Evolutionary conservation across 2,329 filamentous ascomycete genomes (phyloP).

Genomic region (Colletotrichum plurivorum): DNA sequence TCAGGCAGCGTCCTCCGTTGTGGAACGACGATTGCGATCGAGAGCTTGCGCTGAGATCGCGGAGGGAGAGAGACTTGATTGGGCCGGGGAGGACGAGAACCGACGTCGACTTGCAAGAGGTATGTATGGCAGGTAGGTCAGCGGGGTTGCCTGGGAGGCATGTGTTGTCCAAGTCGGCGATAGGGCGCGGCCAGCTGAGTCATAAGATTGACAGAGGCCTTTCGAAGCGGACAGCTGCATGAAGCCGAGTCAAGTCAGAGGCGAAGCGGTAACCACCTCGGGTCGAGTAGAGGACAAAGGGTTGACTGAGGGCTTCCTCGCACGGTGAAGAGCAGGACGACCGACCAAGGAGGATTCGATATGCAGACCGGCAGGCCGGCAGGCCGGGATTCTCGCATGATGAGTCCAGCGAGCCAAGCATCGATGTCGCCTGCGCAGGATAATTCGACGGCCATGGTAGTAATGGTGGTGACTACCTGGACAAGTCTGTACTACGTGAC

Average conservation of each 20-base stretch:
- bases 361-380: constrained; percentile 8
- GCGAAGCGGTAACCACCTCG: constrained; percentile 10
- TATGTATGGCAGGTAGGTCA: neutral
- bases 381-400: constrained; percentile 4
- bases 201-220: neutral
- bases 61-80: neutral
- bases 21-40: constrained; percentile 8
- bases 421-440: constrained; percentile 5
- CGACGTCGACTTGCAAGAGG: neutral
- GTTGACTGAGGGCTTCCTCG: neutral
- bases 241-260: neutral
- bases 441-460: neutral
- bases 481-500: constrained; percentile 18
- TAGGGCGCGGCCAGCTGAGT: neutral
- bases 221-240: constrained; percentile 10
- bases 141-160: neutral
- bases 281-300: neutral
- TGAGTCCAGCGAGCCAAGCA: neutral
- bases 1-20: neutral
- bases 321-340: neutral
- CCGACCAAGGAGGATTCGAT: neutral
- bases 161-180: constrained; percentile 21
- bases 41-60: constrained; percentile 7
- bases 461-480: constrained; percentile 15
- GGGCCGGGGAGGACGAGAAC: neutral